Evolutionary conservation across 768 basidiomycete species (phyloP).

Genomic region (Filobasidium floriforme): DNA sequence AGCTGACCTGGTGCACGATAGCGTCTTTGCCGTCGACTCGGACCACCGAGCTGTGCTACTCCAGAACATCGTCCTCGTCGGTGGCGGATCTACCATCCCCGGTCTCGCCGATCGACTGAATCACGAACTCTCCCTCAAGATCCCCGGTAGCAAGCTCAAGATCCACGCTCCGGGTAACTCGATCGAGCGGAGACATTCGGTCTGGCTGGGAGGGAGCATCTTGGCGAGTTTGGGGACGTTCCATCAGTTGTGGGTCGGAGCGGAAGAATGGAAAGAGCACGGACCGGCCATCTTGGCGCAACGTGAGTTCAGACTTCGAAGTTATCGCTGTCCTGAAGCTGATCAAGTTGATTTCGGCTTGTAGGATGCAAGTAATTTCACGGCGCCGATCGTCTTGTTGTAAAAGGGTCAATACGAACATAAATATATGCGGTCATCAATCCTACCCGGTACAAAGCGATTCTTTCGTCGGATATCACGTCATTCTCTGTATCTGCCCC

Average conservation of each 20-base stretch:
- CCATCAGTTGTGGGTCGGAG: constrained; percentile 55
- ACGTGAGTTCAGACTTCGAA: constrained; percentile 29
- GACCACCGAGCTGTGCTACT: constrained; percentile 84
- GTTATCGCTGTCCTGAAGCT: background rate
- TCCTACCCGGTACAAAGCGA: background rate
- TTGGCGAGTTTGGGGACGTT: constrained; percentile 91
- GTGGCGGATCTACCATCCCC: constrained; percentile 77
- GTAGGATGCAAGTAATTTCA: constrained; percentile 13
- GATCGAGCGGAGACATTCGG: constrained; percentile 78
- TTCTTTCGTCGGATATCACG: no score
- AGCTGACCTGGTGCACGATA: constrained; percentile 64
- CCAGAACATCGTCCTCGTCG: constrained; percentile 90
- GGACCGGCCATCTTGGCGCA: constrained; percentile 41
- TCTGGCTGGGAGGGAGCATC: constrained; percentile 94
- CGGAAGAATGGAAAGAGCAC: constrained; percentile 44
- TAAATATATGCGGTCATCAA: no score
- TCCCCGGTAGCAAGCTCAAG: constrained; percentile 55
- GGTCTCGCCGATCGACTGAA: constrained; percentile 79
- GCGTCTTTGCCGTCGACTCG: constrained; percentile 76
- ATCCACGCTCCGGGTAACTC: constrained; percentile 87
- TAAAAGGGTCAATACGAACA: background rate
- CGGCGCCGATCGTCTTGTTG: background rate
- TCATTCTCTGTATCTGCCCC: no score
- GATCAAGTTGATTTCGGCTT: background rate
- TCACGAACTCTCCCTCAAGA: constrained; percentile 55